phyloP scores from a whole-genome alignment of 805 yeast genomes.

The Maudiozyma bulderi region DNA sequence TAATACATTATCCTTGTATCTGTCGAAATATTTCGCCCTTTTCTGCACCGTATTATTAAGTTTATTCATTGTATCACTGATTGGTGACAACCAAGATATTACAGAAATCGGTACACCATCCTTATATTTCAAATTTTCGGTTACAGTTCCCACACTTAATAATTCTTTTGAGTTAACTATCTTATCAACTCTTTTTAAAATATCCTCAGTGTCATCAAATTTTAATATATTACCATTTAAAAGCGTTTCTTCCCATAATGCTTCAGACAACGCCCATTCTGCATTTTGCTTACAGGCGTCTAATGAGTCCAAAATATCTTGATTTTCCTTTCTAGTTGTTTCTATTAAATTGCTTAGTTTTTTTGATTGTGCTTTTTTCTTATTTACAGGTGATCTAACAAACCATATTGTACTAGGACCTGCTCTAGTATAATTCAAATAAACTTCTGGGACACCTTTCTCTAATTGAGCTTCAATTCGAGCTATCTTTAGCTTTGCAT shows the following conservation, averaged over 20 bases:
- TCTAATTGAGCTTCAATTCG: slow-evolving; percentile 13
- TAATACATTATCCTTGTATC: slow-evolving; percentile 11
- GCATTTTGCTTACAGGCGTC: slow-evolving; percentile 9
- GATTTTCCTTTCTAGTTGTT: slow-evolving; percentile 15
- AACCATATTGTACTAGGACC: slow-evolving; percentile 25
- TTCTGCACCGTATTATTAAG: slow-evolving; percentile 5
- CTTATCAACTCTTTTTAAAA: not conserved
- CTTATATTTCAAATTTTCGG: not conserved
- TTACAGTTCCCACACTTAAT: not conserved
- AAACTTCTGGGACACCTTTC: slow-evolving; percentile 21
- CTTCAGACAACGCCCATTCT: slow-evolving; percentile 24
- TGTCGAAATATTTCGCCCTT: slow-evolving; percentile 9
- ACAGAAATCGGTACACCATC: not conserved
- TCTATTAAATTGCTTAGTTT: slow-evolving; percentile 14
- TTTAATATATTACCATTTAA: not conserved
- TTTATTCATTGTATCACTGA: slow-evolving; percentile 10
- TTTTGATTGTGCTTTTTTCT: slow-evolving; percentile 19
- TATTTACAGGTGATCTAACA: slow-evolving; percentile 24
- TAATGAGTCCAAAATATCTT: slow-evolving; percentile 13
- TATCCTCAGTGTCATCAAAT: not conserved
- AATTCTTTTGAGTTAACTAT: not conserved
- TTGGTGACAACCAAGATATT: slow-evolving; percentile 22
- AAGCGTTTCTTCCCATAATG: slow-evolving; percentile 22
- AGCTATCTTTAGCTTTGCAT: slow-evolving; percentile 10
- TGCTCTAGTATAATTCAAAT: slow-evolving; percentile 16